Base-by-base conservation (phyloP, 805 yeast genomes). In the Saccharomycopsis oosterbeekiorum region DNA sequence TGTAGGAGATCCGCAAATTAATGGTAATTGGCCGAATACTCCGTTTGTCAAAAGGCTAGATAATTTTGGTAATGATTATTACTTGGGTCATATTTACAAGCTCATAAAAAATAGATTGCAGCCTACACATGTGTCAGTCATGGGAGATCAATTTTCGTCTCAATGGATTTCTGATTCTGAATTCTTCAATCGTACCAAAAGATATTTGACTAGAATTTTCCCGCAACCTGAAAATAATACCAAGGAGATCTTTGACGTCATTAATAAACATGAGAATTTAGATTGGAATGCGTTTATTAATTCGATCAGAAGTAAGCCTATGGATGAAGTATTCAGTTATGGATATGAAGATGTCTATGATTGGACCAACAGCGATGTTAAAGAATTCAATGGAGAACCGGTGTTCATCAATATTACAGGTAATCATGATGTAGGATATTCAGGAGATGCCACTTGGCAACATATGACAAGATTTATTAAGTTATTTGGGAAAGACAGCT, bases 1-100 rank as follows among this genome's bases (percentile, higher is more conserved):
- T 5, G 85, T 91, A 71, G 99, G 98, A 6, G 99, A 94, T 69
- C 99, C 99, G 0, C 99, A 94, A 75, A 92, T 94, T 71, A 88
- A 93, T 64, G 99, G 99, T 1, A 82, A 85, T 67, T 84, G 89
- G 87, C 81, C 80, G 8, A 75, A 77, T 29, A 86, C 96, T 0
- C 82, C 85, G 14, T 84, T 85, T 68, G 76, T 89, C 62, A 86
- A 88, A 63, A 73, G 89, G 58, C 74, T 94, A 29, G 99, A 94
- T 70, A 87, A 88, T 60, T 86, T 73, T 69, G 99, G 97, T 1
- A 94, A 94, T 74, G 99, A 94, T 74, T 80, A 83, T 66, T 94
- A 86, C 69, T 74, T 94, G 63, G 96, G 96, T 1, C 97, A 92
- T 68, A 85, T 93, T 26, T 90, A 86, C 71, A 68, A 72, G 2